Base-by-base conservation (phyloP, 164 flowering plant species). In the Houttuynia cordata region DNA sequence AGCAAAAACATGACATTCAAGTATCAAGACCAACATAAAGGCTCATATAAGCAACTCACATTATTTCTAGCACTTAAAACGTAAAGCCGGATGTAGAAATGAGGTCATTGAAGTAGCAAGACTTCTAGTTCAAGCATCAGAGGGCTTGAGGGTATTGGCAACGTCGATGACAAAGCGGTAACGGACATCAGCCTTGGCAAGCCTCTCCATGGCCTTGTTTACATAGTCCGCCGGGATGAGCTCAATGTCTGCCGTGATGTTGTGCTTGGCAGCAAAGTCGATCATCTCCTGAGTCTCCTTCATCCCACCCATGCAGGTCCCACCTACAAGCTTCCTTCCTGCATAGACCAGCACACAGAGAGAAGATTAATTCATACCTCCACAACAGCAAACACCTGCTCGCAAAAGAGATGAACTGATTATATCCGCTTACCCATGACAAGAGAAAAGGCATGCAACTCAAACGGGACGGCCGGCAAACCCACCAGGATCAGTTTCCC, bases 211-310 rank as follows among this genome's bases (percentile, higher is more conserved):
- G 7, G 83, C 85, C 8, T 77, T 74, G 71, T 78, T 81, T 18
- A 81, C 70, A 45, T 79, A 76, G 21, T 81, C 81, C 59, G 73
- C 68, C 0, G 77, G 23, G 10, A 81, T 78, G 20, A 79, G 49
- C 67, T 83, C 85, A 42, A 81, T 64, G 17, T 81, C 83, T 5
- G 83, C 63, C 0, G 63, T 51, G 4, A 83, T 76, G 50, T 73
- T 72, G 76, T 81, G 81, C 53, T 78, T 56, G 10, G 74, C 80
- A 19, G 83, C 81, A 60, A 77, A 83, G 68, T 81, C 82, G 7
- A 82, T 49, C 87, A 82, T 82, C 70, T 82, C 84, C 60, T 80
- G 84, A 3, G 84, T 82, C 71, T 83, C 87, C 60, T 79, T 79
- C 72, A 83, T 34, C 2, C 88, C 88, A 18, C 88, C 88, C 19